Evolutionary conservation across 2,329 filamentous ascomycete genomes (phyloP), one percentile per base, ranked within the genome.

Genomic region (Diaporthe ampelina): DNA sequence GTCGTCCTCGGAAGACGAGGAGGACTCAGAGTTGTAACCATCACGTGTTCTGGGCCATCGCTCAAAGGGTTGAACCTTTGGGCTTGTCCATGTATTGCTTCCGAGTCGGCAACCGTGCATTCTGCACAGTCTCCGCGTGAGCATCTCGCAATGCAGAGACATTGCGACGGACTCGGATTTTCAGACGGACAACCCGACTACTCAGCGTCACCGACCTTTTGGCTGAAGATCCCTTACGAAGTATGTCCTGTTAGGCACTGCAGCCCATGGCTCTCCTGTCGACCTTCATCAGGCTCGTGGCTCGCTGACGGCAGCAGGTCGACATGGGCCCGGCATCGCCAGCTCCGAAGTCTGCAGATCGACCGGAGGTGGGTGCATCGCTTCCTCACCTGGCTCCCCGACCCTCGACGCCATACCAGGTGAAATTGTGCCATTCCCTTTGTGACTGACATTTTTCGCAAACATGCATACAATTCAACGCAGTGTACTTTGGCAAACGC

Each of bases 191-290:
- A 9, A 8, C 19, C 32, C 21, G 40, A 32, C 37, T 52, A 6
- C 2, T n/a, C 29, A 17, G 7, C 40, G 15, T 37, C 4, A 40
- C 32, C 15, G 48, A 37, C 15, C 6, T 50, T 37, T 45, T 26
- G 32, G 17, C 63, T 21, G 63, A 24, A 54, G 63, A 68, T 68
- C 15, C 11, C 48, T 15, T 15, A 21, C 45, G n/a, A 15, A 26
- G 19, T 15, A 29, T 40, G 32, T 21, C 45, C 29, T 67, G 8
- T 10, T 10, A n/a, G 21, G 8, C 19, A 24, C 45, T 13, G 24
- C 13, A 67, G 21, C 43, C 21, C 29, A 26, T n/a, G 19, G 37
- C 61, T 67, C 61, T 67, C 61, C 45, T 67, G 61, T 67, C 61
- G 61, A 67, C 24, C 58, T 52, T 52, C 29, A 29, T 67, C 29